A percentile compares a stretch with the other conserved stretches of the same genome.
Evolutionary conservation across 2,329 filamentous ascomycete species (phyloP).

Genomic region (Ophiostoma populinum): DNA sequence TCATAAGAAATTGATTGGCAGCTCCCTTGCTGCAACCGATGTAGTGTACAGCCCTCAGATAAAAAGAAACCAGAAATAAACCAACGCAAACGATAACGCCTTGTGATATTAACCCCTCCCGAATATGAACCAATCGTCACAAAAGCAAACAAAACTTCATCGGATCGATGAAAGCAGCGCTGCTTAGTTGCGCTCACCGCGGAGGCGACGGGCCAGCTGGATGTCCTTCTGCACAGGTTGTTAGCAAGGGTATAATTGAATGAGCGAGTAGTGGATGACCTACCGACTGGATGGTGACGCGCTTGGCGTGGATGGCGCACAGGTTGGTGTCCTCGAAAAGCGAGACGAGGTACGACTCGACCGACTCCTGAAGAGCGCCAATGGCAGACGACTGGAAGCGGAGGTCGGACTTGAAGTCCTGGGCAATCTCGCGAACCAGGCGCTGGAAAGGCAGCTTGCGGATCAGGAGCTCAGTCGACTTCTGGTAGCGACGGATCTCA

Average conservation of each 20-base stretch:
- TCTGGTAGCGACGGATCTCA: constrained; percentile 98
- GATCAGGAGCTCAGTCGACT: constrained; percentile 89
- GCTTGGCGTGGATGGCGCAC: constrained; percentile 97
- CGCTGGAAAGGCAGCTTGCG: constrained; percentile 97
- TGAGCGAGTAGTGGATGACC: constrained; percentile 12
- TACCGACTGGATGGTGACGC: constrained; percentile 83
- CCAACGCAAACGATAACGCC: constrained; percentile 26
- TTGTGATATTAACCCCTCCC: constrained; percentile 21
- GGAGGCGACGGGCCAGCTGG: constrained; percentile 86
- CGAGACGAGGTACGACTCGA: constrained; percentile 96
- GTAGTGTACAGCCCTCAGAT: constrained; percentile 27
- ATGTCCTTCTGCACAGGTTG: constrained; percentile 58
- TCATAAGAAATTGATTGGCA: constrained; percentile 11
- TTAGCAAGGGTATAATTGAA: constrained; percentile 16
- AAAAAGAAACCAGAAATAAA: constrained; percentile 15
- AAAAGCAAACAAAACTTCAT: constrained; percentile 21
- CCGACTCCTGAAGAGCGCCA: constrained; percentile 91
- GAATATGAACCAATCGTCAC: constrained; percentile 20
- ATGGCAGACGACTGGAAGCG: constrained; percentile 98
- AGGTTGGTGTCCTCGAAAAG: constrained; percentile 98
- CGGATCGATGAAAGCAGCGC: constrained; percentile 3
- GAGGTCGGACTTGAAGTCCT: constrained; percentile 88
- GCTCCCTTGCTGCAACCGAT: constrained; percentile 14
- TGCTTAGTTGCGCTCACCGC: constrained; percentile 82
- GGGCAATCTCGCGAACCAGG: constrained; percentile 85